phyloP scores from a whole-genome alignment of 345 rosid genomes.

The Syzygium aqueum region DNA sequence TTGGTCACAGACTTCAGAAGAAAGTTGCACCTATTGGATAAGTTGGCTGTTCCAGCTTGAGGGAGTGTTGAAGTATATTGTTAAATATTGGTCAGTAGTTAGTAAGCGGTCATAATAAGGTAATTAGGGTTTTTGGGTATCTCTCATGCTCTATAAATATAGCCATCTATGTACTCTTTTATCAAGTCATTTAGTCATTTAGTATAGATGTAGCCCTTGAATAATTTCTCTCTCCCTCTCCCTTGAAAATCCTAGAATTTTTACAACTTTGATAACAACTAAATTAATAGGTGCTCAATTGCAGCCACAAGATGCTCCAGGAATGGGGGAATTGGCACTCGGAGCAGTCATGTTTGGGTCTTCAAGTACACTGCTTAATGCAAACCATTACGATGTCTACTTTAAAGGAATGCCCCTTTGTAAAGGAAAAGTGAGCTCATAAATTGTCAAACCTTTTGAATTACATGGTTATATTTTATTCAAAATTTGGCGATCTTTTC shows the following conservation, averaged over 20 bases:
- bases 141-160: not conserved
- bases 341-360: slow-evolving; percentile 78
- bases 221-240: not conserved
- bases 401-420: slow-evolving; percentile 75
- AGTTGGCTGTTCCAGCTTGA: not conserved
- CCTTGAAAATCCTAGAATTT: not conserved
- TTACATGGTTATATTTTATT: not conserved
- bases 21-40: not conserved
- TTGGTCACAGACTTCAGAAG: not conserved
- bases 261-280: not conserved
- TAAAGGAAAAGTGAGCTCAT: slow-evolving; percentile 51
- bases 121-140: not conserved
- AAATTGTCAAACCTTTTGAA: not conserved
- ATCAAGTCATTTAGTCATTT: not conserved
- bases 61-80: not conserved
- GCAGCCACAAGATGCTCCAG: slow-evolving; percentile 54
- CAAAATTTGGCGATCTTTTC: not conserved
- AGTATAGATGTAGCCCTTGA: not conserved
- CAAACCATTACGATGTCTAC: slow-evolving; percentile 66
- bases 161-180: not conserved
- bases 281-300: slow-evolving; percentile 6
- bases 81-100: not conserved
- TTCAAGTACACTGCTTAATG: slow-evolving; percentile 70
- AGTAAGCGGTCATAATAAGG: not conserved
- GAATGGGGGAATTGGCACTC: slow-evolving; percentile 88